Evolutionary conservation across 768 basidiomycete genomes (phyloP).

Genomic region (Suillus placidus): DNA sequence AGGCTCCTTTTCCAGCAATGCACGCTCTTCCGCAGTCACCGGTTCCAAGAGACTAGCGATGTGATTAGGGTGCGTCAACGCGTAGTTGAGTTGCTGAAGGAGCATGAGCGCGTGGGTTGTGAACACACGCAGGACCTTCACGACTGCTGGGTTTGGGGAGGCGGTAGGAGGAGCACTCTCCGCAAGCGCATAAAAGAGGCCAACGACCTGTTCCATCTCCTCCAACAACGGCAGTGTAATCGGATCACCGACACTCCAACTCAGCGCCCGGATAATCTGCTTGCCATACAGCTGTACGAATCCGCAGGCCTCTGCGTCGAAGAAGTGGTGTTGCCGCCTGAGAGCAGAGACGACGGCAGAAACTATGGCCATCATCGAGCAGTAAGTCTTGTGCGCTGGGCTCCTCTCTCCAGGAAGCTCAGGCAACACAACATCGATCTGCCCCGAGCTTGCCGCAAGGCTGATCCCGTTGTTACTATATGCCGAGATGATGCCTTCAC

Average conservation of each 20-base stretch:
- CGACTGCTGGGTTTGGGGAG: conserved; percentile 47
- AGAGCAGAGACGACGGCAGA: conserved; percentile 68
- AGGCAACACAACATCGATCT: conserved; percentile 65
- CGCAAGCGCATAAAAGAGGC: conserved; percentile 77
- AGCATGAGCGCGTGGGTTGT: conserved; percentile 68
- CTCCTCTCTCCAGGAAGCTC: conserved; percentile 77
- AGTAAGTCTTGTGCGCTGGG: conserved; percentile 81
- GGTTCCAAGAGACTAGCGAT: conserved; percentile 82
- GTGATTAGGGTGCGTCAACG: conserved; percentile 88
- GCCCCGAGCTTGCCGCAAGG: conserved; percentile 71
- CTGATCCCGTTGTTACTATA: conserved; percentile 85
- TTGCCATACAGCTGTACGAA: conserved; percentile 84
- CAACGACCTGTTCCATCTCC: conserved; percentile 81
- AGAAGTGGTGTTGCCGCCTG: conserved; percentile 70
- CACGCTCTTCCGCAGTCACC: conserved; percentile 73
- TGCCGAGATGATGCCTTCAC: conserved; percentile 77
- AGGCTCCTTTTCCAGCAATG: conserved; percentile 64
- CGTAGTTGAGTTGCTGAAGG: conserved; percentile 87
- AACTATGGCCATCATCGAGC: conserved; percentile 80
- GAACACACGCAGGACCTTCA: conserved; percentile 70
- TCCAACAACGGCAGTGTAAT: conserved; percentile 78
- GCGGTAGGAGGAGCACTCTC: conserved; percentile 37
- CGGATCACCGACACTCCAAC: conserved; percentile 80
- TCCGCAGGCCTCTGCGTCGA: conserved; percentile 83
- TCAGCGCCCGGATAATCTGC: conserved; percentile 75